Base-by-base conservation (phyloP, 164 flowering plant species). In the Vitis cinerea region DNA sequence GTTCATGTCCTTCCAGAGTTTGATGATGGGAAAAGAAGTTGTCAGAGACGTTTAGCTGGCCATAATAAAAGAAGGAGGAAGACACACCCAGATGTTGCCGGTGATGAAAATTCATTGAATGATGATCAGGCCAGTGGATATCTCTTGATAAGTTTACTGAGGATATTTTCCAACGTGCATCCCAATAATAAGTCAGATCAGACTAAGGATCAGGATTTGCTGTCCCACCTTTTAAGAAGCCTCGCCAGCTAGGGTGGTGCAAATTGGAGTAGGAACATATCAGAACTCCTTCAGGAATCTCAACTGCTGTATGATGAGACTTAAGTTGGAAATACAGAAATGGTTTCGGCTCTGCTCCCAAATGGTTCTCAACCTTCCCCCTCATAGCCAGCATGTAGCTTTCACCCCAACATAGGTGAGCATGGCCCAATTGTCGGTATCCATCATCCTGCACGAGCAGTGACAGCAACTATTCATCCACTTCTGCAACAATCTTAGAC, bases 331-430 rank as follows among this genome's bases (percentile, higher is more conserved):
- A 71, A 72, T 54, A 61, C 80, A 14, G 78, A 75, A 49, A 55
- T 51, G 10, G 59, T 59, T 50, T 72, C 78, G 52, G 67, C 68
- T 63, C 67, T 81, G 60, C 67, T 79, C 67, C 53, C 78, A 19
- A 78, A 77, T 78, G 78, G 76, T 75, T 86, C 95, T 12, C 85
- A 89, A 83, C 78, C 81, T 88, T 61, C 86, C 90, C 13, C 90
- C 93, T 57, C 97, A 91, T 67, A 93, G 90, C 66, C 98, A 89
- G 79, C 93, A 90, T 72, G 79, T 92, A 61, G 75, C 94, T 66
- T 94, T 77, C 69, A 63, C 89, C 5, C 87, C 97, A 19, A 51
- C 96, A 12, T 95, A 91, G 65, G 78, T 15, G 90, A 85, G 65
- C 94, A 87, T 71, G 88, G 89, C 71, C 74, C 90, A 52, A 87